Percentiles rank a stretch among this genome's conserved stretches.
Evolutionary conservation across 2,329 filamentous ascomycete genomes (phyloP).

Genomic region (Penicillium sp.): DNA sequence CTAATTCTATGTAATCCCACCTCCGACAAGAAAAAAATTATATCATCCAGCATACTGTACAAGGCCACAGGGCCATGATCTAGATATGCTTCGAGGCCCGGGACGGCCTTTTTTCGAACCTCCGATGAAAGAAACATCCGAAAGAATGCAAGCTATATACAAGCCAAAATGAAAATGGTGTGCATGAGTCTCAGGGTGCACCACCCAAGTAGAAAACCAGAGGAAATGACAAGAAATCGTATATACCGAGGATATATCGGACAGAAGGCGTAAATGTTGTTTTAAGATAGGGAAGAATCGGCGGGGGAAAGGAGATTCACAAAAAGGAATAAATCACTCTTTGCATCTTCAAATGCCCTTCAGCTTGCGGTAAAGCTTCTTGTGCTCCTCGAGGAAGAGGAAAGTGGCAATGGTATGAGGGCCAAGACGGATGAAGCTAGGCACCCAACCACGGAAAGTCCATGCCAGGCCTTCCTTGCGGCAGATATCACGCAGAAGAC

Average conservation of each 20-base stretch:
- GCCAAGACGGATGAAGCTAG: constrained; percentile 63
- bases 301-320: background rate
- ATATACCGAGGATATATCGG: constrained; percentile 12
- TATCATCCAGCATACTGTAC: constrained; percentile 10
- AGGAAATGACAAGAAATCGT: constrained; percentile 7
- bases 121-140: constrained; percentile 3
- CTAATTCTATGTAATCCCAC: constrained; percentile 22
- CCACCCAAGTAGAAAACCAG: constrained; percentile 15
- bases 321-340: constrained; percentile 10
- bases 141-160: constrained; percentile 24
- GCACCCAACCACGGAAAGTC: constrained; percentile 67
- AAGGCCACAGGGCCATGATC: background rate
- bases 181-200: constrained; percentile 8
- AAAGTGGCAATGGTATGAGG: constrained; percentile 66
- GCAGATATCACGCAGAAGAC: constrained; percentile 53
- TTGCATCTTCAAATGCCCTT: constrained; percentile 41
- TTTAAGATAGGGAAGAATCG: constrained; percentile 1
- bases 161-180: constrained; percentile 12
- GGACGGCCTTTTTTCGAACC: background rate
- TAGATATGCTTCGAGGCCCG: background rate
- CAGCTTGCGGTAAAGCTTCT: constrained; percentile 56
- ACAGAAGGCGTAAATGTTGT: constrained; percentile 6
- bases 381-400: constrained; percentile 65
- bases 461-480: constrained; percentile 58
- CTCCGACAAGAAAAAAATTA: background rate